Conservation (phyloP, 768 basidiomycete species). For the Saitozyma sp. region DNA sequence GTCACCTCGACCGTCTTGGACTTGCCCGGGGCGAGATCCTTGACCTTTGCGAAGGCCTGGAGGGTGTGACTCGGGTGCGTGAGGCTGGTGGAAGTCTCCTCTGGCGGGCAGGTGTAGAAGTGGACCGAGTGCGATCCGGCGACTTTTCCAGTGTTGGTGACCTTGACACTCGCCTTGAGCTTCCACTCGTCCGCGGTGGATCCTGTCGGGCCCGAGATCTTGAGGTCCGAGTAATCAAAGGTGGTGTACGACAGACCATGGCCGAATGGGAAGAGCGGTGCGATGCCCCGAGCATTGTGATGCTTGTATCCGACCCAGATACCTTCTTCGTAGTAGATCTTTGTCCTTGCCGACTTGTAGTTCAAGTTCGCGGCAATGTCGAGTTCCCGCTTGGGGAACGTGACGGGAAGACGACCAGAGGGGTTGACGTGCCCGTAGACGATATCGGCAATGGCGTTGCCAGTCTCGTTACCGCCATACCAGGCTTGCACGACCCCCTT, state of each 20-base stretch:
- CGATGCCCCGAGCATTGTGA: constrained; percentile 61
- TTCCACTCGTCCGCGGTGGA: constrained; percentile 27
- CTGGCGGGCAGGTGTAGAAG: constrained; percentile 59
- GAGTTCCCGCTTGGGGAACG: constrained; percentile 62
- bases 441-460: constrained; percentile 51
- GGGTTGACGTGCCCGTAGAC: constrained; percentile 50
- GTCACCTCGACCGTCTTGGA: constrained; percentile 42
- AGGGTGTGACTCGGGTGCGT: constrained; percentile 52
- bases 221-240: constrained; percentile 61
- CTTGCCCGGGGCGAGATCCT: constrained; percentile 50
- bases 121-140: constrained; percentile 68
- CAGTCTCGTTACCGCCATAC: constrained; percentile 49
- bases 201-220: constrained; percentile 42
- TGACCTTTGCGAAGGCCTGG: constrained; percentile 58
- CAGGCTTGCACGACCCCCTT: constrained; percentile 61
- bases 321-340: constrained; percentile 38
- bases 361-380: constrained; percentile 67
- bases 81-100: constrained; percentile 27
- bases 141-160: constrained; percentile 62
- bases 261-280: constrained; percentile 70
- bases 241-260: constrained; percentile 74
- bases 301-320: constrained; percentile 57
- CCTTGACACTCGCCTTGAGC: constrained; percentile 34
- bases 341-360: constrained; percentile 51
- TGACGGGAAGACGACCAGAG: constrained; percentile 45